Evolutionary conservation across 768 basidiomycete genomes (phyloP).

Genomic region (Mycena latifolia): DNA sequence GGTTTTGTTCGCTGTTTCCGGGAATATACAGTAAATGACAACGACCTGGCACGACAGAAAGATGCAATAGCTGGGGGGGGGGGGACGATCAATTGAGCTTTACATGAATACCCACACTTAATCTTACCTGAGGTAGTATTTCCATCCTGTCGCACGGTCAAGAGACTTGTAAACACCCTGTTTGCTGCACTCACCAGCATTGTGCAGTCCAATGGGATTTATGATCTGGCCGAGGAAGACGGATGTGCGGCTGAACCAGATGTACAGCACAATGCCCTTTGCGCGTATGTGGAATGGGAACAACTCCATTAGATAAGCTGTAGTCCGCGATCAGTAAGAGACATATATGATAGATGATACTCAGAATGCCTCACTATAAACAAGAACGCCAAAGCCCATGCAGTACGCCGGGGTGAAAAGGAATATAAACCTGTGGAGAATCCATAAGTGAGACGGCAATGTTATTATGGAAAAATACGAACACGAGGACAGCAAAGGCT

Average conservation of each 20-base stretch:
- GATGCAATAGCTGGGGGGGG: constrained; percentile 3
- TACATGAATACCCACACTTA: too few relatives aligned
- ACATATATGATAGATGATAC: neutral
- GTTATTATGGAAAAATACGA: neutral
- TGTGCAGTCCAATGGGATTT: constrained; percentile 18
- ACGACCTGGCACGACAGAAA: constrained; percentile 2
- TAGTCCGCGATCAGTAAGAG: neutral
- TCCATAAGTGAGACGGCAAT: neutral
- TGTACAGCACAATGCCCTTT: neutral
- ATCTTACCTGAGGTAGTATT: constrained; percentile 13
- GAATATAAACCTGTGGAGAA: constrained; percentile 14
- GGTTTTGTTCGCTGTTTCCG: constrained; percentile 15
- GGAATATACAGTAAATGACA: constrained; percentile 23
- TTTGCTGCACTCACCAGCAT: constrained; percentile 10
- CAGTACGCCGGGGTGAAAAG: constrained; percentile 3
- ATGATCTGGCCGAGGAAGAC: constrained; percentile 18
- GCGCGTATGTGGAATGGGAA: neutral
- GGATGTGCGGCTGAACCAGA: neutral
- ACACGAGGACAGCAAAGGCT: constrained; percentile 1
- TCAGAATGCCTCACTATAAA: constrained; percentile 12
- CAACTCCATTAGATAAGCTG: neutral
- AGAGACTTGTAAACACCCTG: neutral
- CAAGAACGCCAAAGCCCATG: constrained; percentile 11
- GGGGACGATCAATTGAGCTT: neutral
- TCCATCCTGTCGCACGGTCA: constrained; percentile 7